Evolutionary conservation across 768 basidiomycete species (phyloP).

Genomic region (Trametes meyenii): DNA sequence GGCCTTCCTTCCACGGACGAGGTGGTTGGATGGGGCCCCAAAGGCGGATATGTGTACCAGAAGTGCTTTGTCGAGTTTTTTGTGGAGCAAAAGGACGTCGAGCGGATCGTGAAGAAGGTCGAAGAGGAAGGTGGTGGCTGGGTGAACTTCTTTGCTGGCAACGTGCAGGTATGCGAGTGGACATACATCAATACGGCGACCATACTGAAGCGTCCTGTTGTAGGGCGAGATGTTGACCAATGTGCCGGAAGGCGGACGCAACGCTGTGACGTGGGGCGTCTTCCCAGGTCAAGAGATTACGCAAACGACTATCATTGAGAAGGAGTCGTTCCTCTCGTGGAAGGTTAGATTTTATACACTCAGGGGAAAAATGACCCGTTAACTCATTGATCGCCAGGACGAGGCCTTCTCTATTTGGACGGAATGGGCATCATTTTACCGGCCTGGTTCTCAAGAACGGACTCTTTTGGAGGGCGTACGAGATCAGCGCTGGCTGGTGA

Average conservation of each 20-base stretch:
- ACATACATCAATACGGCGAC: neutral
- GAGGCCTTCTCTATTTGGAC: slow-evolving; percentile 97
- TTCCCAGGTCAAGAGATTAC: slow-evolving; percentile 96
- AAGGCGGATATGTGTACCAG: slow-evolving; percentile 93
- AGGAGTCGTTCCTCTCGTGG: slow-evolving; percentile 94
- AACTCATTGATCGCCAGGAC: slow-evolving; percentile 53
- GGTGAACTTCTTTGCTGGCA: slow-evolving; percentile 88
- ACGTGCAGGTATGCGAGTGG: slow-evolving; percentile 57
- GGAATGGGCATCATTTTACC: slow-evolving; percentile 90
- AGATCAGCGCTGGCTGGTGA: slow-evolving; percentile 85
- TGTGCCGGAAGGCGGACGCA: slow-evolving; percentile 74
- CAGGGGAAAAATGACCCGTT: neutral
- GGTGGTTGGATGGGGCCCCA: slow-evolving; percentile 92
- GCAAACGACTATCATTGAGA: slow-evolving; percentile 96
- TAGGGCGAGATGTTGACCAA: slow-evolving; percentile 84
- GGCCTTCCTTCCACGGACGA: slow-evolving; percentile 73
- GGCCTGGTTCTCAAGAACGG: slow-evolving; percentile 72
- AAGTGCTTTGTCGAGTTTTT: slow-evolving; percentile 99
- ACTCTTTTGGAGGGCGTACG: slow-evolving; percentile 71
- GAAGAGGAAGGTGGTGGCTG: slow-evolving; percentile 56
- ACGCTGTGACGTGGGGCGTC: slow-evolving; percentile 98
- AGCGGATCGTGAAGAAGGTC: slow-evolving; percentile 60
- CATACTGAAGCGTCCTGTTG: neutral
- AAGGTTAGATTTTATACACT: slow-evolving; percentile 59
- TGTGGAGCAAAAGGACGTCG: slow-evolving; percentile 61